Base-by-base conservation (phyloP, 257 asterid species). In the Solanum neorickii region DNA sequence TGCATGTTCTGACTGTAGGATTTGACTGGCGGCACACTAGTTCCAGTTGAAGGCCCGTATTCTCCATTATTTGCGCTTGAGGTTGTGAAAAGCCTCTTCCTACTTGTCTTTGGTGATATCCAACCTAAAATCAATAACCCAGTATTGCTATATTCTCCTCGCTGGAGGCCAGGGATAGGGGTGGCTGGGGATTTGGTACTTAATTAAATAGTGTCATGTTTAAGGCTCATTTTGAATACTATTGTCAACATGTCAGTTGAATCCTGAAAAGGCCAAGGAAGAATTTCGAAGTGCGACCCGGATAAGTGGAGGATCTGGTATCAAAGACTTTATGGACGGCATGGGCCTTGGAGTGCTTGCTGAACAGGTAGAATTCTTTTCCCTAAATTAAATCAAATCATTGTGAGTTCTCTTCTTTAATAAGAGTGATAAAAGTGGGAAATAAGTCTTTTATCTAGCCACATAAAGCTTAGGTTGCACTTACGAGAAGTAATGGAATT, bases 311-410 rank as follows among this genome's bases (percentile, higher is more conserved):
- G 99, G 99, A 84, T 91, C 91, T 87, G 98, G 98, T 80, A 94
- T 97, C 86, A 96, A 96, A 92, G 99, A 97, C 91, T 95, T 97
- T 93, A 96, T 97, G 99, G 98, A 96, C 80, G 99, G 99, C 85
- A 95, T 97, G 99, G 99, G 99, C 82, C 96, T 97, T 47, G 99
- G 99, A 78, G 88, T 93, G 87, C 91, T 97, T 68, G 98, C 98
- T 0, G 99, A 97, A 65, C 99, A 97, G 98, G 99, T 97, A 92
- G 86, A 73, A 37, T 21, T 65, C 44, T 62, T 83, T 85, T 75
- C 75, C 87, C 27, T 49, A 73, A 23, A 86, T 49, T 86, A 47
- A 77, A 31, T 18, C 47, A 49, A 18, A 72, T 59, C 60, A 47
- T 75, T 37, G 41, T 65, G 86, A 9, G 27, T 47, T 80, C 44